phyloP scores from a whole-genome alignment of 306 rosid species.

The Malus orientalis region DNA sequence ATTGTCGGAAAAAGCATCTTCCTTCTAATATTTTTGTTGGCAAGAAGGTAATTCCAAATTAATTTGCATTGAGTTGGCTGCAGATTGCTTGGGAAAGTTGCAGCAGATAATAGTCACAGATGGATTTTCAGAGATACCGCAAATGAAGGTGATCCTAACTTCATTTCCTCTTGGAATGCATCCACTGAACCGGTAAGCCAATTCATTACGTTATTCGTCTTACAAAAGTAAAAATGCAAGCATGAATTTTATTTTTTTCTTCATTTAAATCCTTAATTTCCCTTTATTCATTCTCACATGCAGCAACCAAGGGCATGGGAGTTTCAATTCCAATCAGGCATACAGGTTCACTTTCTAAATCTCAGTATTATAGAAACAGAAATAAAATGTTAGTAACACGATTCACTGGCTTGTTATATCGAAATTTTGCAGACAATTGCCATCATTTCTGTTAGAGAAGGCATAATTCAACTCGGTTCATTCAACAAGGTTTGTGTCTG shows the following conservation, averaged over 20 bases:
- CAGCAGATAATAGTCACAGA: slow-evolving; percentile 76
- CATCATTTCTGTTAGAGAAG: slow-evolving; percentile 75
- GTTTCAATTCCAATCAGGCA: slow-evolving; percentile 75
- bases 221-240: background rate
- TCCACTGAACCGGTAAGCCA: slow-evolving; percentile 58
- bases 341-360: slow-evolving; percentile 47
- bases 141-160: slow-evolving; percentile 52
- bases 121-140: slow-evolving; percentile 67
- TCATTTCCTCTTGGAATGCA: slow-evolving; percentile 65
- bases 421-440: slow-evolving; percentile 54
- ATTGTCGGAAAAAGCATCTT: no score
- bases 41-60: background rate
- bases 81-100: slow-evolving; percentile 78
- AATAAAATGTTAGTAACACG: background rate
- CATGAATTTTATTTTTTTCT: background rate
- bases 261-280: background rate
- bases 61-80: slow-evolving; percentile 11
- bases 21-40: background rate
- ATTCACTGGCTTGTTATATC: background rate
- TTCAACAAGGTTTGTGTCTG: slow-evolving; percentile 48
- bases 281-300: background rate
- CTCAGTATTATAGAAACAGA: background rate
- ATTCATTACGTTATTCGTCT: background rate
- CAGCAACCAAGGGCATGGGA: slow-evolving; percentile 93
- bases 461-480: slow-evolving; percentile 79